Conservation (phyloP, 2,329 filamentous ascomycete genomes). For the Penicillium thymicola region DNA sequence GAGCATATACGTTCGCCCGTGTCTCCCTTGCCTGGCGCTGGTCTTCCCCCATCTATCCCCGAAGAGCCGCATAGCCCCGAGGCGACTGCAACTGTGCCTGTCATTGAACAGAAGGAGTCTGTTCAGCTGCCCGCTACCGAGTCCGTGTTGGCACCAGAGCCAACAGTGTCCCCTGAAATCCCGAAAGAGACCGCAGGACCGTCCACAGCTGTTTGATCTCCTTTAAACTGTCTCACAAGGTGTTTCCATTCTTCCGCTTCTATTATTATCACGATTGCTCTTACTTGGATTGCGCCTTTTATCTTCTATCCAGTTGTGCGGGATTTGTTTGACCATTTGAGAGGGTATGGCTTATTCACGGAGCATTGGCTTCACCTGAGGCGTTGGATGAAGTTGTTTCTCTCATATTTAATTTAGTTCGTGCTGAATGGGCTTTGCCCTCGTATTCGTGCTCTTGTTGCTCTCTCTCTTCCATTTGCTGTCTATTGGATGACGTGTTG, state of each 20-base stretch:
- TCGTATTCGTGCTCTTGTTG: background rate
- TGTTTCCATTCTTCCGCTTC: background rate
- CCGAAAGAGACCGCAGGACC: slow-evolving; percentile 1
- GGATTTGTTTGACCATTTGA: background rate
- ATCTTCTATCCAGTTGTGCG: background rate
- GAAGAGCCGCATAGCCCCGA: slow-evolving; percentile 35
- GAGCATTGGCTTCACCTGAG: background rate
- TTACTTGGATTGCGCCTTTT: background rate
- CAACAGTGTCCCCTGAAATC: background rate
- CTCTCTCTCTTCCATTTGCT: background rate
- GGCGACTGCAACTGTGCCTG: slow-evolving; percentile 11
- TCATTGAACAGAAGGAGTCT: slow-evolving; percentile 7
- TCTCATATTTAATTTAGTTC: background rate
- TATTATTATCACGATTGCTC: background rate
- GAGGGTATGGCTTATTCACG: background rate
- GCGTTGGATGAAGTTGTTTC: background rate
- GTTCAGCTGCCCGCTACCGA: background rate
- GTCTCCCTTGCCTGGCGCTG: slow-evolving; percentile 30
- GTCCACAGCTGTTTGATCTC: background rate
- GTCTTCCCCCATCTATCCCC: slow-evolving; percentile 33
- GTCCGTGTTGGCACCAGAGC: background rate
- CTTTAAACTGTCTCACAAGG: background rate
- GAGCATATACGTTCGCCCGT: slow-evolving; percentile 24
- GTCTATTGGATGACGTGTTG: background rate
- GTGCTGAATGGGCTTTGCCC: background rate